A percentile compares a stretch with the other conserved stretches of the same genome.
Evolutionary conservation across 1,284 basidiomycete genomes (phyloP).

Genomic region (Pulchroboletus neoregius): DNA sequence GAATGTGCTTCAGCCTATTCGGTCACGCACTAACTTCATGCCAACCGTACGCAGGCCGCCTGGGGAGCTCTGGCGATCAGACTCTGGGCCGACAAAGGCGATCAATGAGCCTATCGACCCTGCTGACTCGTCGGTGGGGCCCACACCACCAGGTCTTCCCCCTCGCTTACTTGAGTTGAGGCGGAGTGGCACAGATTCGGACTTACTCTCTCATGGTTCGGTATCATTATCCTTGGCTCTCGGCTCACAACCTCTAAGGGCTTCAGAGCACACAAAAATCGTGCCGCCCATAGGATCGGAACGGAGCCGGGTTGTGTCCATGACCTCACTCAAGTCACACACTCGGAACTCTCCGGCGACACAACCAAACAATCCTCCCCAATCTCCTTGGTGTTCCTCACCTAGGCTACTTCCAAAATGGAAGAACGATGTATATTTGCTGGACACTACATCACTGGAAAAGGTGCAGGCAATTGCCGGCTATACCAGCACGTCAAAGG

Average conservation of each 20-base stretch:
- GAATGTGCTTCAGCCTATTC: constrained; percentile 20
- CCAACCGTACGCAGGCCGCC: constrained; percentile 19
- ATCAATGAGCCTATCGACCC: constrained; percentile 1
- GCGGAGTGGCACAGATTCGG: constrained; percentile 6
- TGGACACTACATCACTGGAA: constrained; percentile 1
- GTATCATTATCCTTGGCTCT: constrained; percentile 25
- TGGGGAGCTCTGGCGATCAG: constrained; percentile 21
- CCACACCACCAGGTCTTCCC: constrained; percentile 21
- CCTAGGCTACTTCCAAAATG: constrained; percentile 6
- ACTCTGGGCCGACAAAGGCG: constrained; percentile 4
- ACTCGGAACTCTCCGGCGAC: not conserved
- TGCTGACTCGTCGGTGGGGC: not conserved
- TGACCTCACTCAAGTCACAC: constrained; percentile 12
- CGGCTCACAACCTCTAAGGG: constrained; percentile 28
- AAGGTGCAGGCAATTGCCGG: not conserved
- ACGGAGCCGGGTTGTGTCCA: constrained; percentile 24
- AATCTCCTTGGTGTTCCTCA: constrained; percentile 9
- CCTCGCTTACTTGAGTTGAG: constrained; percentile 9
- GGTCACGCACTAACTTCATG: constrained; percentile 12
- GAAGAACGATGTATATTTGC: not conserved
- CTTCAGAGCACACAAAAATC: constrained; percentile 20
- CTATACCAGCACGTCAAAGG: constrained; percentile 9
- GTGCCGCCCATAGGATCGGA: constrained; percentile 32
- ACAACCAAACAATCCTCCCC: not conserved
- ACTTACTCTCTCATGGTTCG: constrained; percentile 11